phyloP scores from a whole-genome alignment of 371 early-diverging fungal species.

The Rhizopus sp. region DNA sequence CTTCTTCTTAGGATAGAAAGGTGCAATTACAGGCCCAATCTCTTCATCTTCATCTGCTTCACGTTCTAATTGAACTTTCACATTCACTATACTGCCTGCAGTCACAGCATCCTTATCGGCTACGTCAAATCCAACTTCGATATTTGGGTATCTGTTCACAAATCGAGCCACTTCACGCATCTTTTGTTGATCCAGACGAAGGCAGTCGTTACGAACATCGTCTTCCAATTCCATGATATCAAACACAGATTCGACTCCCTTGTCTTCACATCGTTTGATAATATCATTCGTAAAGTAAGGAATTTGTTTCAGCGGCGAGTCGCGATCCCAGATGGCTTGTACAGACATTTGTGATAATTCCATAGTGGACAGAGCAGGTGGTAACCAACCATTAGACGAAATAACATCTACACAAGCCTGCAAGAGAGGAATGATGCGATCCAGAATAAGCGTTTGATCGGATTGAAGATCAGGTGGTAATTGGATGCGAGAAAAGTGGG shows the following conservation, averaged over 20 bases:
- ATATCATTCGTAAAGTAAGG: slow-evolving; percentile 79
- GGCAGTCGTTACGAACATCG: slow-evolving; percentile 72
- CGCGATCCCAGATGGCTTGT: slow-evolving; percentile 96
- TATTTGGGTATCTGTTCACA: slow-evolving; percentile 92
- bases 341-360: slow-evolving; percentile 96
- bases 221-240: slow-evolving; percentile 94
- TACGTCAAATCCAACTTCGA: slow-evolving; percentile 80
- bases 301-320: slow-evolving; percentile 89
- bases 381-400: slow-evolving; percentile 89
- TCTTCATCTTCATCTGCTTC: slow-evolving; percentile 70
- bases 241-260: slow-evolving; percentile 84
- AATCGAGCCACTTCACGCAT: slow-evolving; percentile 84
- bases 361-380: slow-evolving; percentile 91
- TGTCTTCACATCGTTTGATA: slow-evolving; percentile 68
- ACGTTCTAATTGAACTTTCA: slow-evolving; percentile 77
- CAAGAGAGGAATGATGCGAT: slow-evolving; percentile 77
- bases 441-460: slow-evolving; percentile 79
- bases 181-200: slow-evolving; percentile 64
- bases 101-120: slow-evolving; percentile 62
- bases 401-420: slow-evolving; percentile 97
- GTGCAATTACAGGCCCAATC: slow-evolving; percentile 82
- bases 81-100: slow-evolving; percentile 62
- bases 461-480: slow-evolving; percentile 90
- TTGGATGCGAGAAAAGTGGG: slow-evolving; percentile 90
- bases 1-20: slow-evolving; percentile 89